Percentiles rank a stretch among this genome's conserved stretches.
phyloP scores from a whole-genome alignment of 2,329 filamentous ascomycete species.

The Cladosporium sp. region DNA sequence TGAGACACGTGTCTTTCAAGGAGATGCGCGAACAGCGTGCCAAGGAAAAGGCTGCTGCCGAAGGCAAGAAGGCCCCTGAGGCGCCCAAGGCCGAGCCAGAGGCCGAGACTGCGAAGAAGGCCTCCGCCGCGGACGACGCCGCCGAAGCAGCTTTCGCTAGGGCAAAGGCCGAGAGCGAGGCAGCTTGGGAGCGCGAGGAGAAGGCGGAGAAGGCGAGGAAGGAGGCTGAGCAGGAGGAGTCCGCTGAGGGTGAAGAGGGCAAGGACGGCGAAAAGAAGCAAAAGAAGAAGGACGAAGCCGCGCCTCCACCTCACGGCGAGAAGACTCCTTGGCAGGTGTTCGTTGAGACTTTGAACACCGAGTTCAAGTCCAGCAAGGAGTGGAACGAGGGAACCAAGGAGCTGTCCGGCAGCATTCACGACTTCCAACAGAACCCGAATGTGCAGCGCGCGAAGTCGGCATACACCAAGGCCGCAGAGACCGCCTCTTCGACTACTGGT shows the following conservation, averaged over 20 bases:
- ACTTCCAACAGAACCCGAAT: conserved; percentile 89
- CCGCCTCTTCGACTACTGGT: conserved; percentile 71
- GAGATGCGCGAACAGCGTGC: conserved; percentile 33
- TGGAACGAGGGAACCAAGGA: conserved; percentile 99
- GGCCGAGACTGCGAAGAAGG: conserved; percentile 22
- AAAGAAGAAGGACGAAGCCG: conserved; percentile 64
- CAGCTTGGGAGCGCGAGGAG: conserved; percentile 43
- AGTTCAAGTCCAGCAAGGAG: conserved; percentile 96
- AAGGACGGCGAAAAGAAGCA: conserved; percentile 49
- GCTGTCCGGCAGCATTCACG: conserved; percentile 78
- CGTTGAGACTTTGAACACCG: conserved; percentile 86
- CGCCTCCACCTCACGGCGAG: conserved; percentile 93
- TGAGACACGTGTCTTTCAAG: conserved; percentile 42
- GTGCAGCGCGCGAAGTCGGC: conserved; percentile 81
- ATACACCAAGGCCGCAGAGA: conserved; percentile 80
- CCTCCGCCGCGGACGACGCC: conserved; percentile 23
- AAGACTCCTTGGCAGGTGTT: conserved; percentile 99
- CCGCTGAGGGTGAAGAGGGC: conserved; percentile 39
- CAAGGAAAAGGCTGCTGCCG: conserved; percentile 30
- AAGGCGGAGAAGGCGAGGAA: conserved; percentile 24
- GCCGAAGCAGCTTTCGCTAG: conserved; percentile 33
- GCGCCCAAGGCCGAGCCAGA: conserved; percentile 31
- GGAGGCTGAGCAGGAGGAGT: conserved; percentile 35
- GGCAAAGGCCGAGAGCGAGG: conserved; percentile 32
- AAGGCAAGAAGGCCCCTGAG: conserved; percentile 34